Percentiles rank a stretch among this genome's conserved stretches.
These are phyloP conservation scores for Eutrema salsugineum DNA, from an alignment of 441 rosid genomes.

Conservation along the genomic window DNA sequence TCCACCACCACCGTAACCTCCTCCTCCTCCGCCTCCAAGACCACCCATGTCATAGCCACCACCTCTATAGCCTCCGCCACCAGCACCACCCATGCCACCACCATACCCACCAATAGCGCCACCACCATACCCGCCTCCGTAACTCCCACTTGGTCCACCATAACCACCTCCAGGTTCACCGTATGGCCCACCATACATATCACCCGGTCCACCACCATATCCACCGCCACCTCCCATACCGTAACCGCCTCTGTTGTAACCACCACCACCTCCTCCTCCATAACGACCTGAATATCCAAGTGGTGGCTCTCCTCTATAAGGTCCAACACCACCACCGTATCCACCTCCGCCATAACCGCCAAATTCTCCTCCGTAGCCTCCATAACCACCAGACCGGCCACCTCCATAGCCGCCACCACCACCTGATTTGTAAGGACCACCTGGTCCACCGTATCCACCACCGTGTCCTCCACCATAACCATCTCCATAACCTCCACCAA, in stretches of 20 bases:
- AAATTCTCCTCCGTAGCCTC: constrained; percentile 69
- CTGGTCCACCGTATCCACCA: constrained; percentile 45
- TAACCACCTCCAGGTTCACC: constrained; percentile 56
- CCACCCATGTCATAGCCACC: constrained; percentile 72
- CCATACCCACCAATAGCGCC: constrained; percentile 50
- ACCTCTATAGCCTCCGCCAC: constrained; percentile 38
- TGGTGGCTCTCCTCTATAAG: constrained; percentile 77
- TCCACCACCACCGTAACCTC: constrained; percentile 44
- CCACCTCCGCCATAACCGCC: constrained; percentile 70
- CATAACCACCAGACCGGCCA: constrained; percentile 61
- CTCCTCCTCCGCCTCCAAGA: constrained; percentile 44
- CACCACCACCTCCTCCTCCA: constrained; percentile 48
- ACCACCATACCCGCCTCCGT: constrained; percentile 76
- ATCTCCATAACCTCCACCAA: constrained; percentile 65
- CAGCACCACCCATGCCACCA: constrained; percentile 27
- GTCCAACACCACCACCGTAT: constrained; percentile 56
- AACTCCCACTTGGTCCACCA: constrained; percentile 48
- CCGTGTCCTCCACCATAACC: constrained; percentile 69
- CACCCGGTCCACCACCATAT: constrained; percentile 52
- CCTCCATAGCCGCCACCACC: constrained; percentile 71
- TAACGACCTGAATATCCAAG: constrained; percentile 81
- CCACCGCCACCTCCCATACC: constrained; percentile 63
- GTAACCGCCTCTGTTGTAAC: constrained; percentile 75
- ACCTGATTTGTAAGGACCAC: constrained; percentile 59
- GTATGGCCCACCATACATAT: constrained; percentile 53